Percentiles rank a stretch among this genome's conserved stretches.
Evolutionary conservation across 345 rosid species (phyloP).

Genomic region (Carallia brachiata): DNA sequence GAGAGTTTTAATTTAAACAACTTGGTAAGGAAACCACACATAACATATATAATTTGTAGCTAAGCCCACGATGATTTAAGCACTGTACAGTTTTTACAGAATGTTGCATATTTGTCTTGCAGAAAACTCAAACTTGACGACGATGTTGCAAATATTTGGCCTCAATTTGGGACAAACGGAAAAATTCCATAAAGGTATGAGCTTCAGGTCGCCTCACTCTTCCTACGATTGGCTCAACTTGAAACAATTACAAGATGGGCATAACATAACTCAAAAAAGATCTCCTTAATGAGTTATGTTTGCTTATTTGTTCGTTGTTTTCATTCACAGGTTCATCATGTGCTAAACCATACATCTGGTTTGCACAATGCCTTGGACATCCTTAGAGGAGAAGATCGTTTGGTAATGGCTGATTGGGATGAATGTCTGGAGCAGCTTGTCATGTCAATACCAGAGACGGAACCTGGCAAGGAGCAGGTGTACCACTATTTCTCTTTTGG

Average conservation of each 20-base stretch:
- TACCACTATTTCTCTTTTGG: constrained; percentile 92
- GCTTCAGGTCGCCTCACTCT: neutral
- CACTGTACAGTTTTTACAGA: too few relatives aligned
- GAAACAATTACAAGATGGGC: too few relatives aligned
- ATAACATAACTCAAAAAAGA: too few relatives aligned
- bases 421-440: constrained; percentile 72
- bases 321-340: constrained; percentile 69
- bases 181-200: constrained; percentile 53
- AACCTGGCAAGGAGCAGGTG: constrained; percentile 71
- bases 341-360: constrained; percentile 97
- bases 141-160: constrained; percentile 76
- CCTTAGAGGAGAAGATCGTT: constrained; percentile 55
- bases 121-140: constrained; percentile 83
- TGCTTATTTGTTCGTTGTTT: constrained; percentile 12
- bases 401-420: constrained; percentile 68
- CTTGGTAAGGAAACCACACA: too few relatives aligned
- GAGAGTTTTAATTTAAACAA: too few relatives aligned
- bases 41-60: too few relatives aligned
- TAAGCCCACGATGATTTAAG: too few relatives aligned
- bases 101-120: constrained; percentile 24
- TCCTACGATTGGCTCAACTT: too few relatives aligned
- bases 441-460: constrained; percentile 64
- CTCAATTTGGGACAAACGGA: constrained; percentile 62
- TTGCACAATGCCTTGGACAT: constrained; percentile 73
- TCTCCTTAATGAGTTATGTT: neutral